A percentile compares a stretch with the other conserved stretches of the same genome.
Conservation (phyloP, 495 filamentous ascomycete genomes). For the Neurospora sp. region DNA sequence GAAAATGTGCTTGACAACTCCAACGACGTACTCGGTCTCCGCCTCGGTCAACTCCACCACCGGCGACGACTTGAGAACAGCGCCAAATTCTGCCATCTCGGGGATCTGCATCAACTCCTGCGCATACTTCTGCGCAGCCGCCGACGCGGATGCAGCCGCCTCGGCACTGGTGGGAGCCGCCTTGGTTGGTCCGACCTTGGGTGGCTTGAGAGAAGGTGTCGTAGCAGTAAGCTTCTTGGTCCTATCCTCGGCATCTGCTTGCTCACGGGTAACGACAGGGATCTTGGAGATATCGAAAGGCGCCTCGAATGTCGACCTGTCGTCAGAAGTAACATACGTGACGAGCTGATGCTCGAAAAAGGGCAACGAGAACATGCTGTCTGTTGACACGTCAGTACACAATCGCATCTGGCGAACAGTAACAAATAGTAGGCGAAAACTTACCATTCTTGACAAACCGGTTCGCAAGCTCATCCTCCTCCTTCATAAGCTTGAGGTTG, state of each 20-base stretch:
- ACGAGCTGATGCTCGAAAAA: constrained; percentile 95
- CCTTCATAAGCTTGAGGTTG: constrained; percentile 81
- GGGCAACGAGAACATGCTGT: constrained; percentile 85
- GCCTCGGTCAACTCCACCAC: constrained; percentile 88
- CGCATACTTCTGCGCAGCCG: constrained; percentile 76
- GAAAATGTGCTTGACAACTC: constrained; percentile 92
- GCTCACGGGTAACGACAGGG: constrained; percentile 90
- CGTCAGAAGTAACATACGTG: constrained; percentile 90
- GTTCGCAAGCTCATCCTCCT: constrained; percentile 71
- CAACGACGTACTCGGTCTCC: constrained; percentile 95
- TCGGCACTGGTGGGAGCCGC: constrained; percentile 59
- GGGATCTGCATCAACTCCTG: constrained; percentile 80
- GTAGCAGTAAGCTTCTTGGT: constrained; percentile 91
- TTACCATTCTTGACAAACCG: constrained; percentile 87
- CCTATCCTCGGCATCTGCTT: constrained; percentile 92
- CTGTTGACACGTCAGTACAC: constrained; percentile 33
- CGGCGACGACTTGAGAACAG: constrained; percentile 77
- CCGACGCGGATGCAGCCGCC: constrained; percentile 57
- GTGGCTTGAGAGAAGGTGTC: constrained; percentile 90
- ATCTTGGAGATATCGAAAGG: constrained; percentile 87
- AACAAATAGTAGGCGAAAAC: constrained; percentile 9
- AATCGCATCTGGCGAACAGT: constrained; percentile 1
- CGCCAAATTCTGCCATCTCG: constrained; percentile 80
- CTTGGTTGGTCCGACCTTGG: constrained; percentile 75
- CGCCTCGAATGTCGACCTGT: constrained; percentile 69